These are phyloP conservation scores for Tubosaeta sp. DNA, from an alignment of 768 basidiomycete species.

Conservation along the genomic window DNA sequence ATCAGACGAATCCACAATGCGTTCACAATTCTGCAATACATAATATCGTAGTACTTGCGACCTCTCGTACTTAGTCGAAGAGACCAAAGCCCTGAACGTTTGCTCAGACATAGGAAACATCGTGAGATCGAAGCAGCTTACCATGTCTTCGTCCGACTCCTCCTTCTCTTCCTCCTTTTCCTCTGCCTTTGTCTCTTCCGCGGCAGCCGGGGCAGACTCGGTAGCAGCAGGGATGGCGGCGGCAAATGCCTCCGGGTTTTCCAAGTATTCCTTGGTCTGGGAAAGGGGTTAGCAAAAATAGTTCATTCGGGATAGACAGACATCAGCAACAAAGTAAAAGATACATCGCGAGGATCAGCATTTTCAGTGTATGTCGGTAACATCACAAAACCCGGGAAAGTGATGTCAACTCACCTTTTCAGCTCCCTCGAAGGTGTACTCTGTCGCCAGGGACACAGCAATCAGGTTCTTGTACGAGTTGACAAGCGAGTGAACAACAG, in stretches of 20 bases:
- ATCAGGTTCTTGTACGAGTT: constrained; percentile 99
- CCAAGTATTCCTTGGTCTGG: constrained; percentile 93
- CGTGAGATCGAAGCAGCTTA: constrained; percentile 29
- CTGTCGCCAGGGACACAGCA: constrained; percentile 82
- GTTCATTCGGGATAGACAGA: not conserved
- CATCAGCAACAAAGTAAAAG: constrained; percentile 24
- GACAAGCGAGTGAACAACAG: constrained; percentile 91
- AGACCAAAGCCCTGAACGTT: constrained; percentile 80
- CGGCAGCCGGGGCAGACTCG: constrained; percentile 48
- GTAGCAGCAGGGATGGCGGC: constrained; percentile 65
- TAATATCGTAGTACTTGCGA: constrained; percentile 9
- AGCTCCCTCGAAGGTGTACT: constrained; percentile 90
- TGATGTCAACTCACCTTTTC: constrained; percentile 66
- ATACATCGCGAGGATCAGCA: constrained; percentile 59
- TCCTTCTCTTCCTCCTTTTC: constrained; percentile 83
- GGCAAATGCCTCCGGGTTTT: constrained; percentile 97
- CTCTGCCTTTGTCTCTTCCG: constrained; percentile 57
- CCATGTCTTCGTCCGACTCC: constrained; percentile 88
- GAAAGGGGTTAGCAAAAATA: constrained; percentile 6
- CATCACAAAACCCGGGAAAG: constrained; percentile 13
- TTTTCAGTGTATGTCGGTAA: constrained; percentile 71
- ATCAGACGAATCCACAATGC: constrained; percentile 9
- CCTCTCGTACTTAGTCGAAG: constrained; percentile 58
- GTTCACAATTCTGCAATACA: constrained; percentile 23
- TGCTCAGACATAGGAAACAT: not conserved